A percentile compares a stretch with the other conserved stretches of the same genome.
These are phyloP conservation scores for Emydomyces testavorans DNA, from an alignment of 2,329 filamentous ascomycete genomes.

Conservation along the genomic window DNA sequence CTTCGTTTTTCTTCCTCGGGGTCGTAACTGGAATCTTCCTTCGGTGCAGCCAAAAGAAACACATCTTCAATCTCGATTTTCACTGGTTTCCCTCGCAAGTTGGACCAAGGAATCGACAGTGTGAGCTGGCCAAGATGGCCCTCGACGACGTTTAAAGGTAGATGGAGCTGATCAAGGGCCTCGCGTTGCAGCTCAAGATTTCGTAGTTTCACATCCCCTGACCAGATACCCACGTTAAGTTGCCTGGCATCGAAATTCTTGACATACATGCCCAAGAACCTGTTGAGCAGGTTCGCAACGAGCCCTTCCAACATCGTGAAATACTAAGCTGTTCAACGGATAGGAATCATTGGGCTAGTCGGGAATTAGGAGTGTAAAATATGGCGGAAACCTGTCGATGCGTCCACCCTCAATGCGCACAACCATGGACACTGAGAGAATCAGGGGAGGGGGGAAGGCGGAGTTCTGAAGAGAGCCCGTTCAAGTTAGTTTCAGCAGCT, in stretches of 20 bases:
- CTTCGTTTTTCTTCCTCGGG: conserved; percentile 82
- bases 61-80: conserved; percentile 95
- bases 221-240: conserved; percentile 98
- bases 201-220: conserved; percentile 87
- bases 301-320: conserved; percentile 87
- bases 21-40: conserved; percentile 88
- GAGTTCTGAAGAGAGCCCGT: too few species aligned
- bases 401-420: background rate
- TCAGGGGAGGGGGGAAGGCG: too few species aligned
- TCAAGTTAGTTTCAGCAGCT: too few species aligned
- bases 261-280: conserved; percentile 99
- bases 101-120: conserved; percentile 92
- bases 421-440: background rate
- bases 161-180: conserved; percentile 89
- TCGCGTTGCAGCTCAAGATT: conserved; percentile 87
- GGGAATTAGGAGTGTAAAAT: background rate
- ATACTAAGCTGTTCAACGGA: conserved; percentile 22
- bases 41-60: conserved; percentile 85
- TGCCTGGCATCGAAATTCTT: conserved; percentile 98
- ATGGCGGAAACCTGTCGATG: background rate
- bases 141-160: conserved; percentile 92
- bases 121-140: conserved; percentile 88
- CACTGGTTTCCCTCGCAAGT: conserved; percentile 84
- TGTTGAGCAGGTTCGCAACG: conserved; percentile 92
- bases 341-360: background rate